phyloP scores from a whole-genome alignment of 352 stramenopile species.

The Phytophthora sp. region DNA sequence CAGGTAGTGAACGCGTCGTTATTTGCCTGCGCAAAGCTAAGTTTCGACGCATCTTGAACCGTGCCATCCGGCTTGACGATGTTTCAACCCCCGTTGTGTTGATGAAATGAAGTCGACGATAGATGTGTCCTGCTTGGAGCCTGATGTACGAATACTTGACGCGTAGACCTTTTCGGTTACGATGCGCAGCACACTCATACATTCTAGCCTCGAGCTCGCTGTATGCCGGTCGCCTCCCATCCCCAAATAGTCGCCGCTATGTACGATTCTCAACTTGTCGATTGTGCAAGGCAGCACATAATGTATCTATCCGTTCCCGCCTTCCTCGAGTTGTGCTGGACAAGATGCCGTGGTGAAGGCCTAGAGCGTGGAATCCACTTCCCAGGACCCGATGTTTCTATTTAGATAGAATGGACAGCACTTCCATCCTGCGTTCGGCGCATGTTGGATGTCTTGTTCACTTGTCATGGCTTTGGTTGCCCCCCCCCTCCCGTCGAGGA shows the following conservation, averaged over 20 bases:
- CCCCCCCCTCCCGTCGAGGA: too few species aligned
- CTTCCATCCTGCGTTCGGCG: too few species aligned
- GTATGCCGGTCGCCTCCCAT: not conserved
- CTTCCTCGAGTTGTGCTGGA: slow-evolving; percentile 6
- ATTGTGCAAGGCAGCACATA: not conserved
- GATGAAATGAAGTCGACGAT: not conserved
- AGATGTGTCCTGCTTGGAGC: not conserved
- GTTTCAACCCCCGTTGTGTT: not conserved
- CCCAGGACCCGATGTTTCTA: too few species aligned
- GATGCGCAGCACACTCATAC: not conserved
- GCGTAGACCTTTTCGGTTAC: slow-evolving; percentile 3
- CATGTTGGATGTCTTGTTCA: too few species aligned
- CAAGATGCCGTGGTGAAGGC: not conserved
- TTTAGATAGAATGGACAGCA: too few species aligned
- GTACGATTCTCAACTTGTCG: slow-evolving; percentile 1
- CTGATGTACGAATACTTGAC: slow-evolving; percentile 9
- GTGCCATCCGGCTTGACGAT: slow-evolving; percentile 3
- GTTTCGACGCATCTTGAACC: not conserved
- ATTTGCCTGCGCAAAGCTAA: slow-evolving; percentile 2
- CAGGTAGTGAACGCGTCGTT: slow-evolving; percentile 1
- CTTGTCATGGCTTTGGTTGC: too few species aligned
- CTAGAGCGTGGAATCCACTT: slow-evolving; percentile 6
- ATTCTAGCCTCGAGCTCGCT: not conserved
- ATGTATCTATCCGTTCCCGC: not conserved
- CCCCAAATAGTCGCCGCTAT: not conserved